These are phyloP conservation scores for Globisporangium apiculatum DNA, from an alignment of 352 stramenopile species.

Conservation along the genomic window DNA sequence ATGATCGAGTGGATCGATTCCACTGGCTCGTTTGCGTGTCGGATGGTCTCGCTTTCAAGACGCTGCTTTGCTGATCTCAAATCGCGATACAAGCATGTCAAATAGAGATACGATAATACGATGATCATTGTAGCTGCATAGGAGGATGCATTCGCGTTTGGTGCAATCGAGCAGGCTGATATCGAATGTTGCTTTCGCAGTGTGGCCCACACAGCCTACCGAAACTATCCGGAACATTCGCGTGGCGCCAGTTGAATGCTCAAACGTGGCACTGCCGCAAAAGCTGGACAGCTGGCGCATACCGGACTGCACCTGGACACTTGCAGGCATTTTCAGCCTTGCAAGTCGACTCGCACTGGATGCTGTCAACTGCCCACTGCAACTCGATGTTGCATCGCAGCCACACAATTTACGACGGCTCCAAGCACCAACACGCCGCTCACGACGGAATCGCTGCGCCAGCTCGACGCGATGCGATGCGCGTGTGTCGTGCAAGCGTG, in stretches of 20 bases:
- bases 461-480: too few species aligned
- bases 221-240: conserved; percentile 7
- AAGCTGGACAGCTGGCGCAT: not conserved
- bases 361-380: not conserved
- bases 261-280: conserved; percentile 9
- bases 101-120: too few species aligned
- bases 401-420: too few species aligned
- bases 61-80: too few species aligned
- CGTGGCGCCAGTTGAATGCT: conserved; percentile 12
- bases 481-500: too few species aligned
- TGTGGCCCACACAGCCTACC: not conserved
- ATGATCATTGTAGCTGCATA: too few species aligned
- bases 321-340: not conserved
- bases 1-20: not conserved
- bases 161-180: too few species aligned
- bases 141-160: too few species aligned
- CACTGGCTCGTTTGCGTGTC: too few species aligned
- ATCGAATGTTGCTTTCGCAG: too few species aligned
- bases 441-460: not conserved
- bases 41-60: too few species aligned
- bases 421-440: not conserved
- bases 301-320: not conserved
- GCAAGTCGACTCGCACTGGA: not conserved
- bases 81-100: too few species aligned
- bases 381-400: not conserved